Base-by-base conservation (phyloP, 108 stramenopile species). In the Nitzschia putrida region DNA sequence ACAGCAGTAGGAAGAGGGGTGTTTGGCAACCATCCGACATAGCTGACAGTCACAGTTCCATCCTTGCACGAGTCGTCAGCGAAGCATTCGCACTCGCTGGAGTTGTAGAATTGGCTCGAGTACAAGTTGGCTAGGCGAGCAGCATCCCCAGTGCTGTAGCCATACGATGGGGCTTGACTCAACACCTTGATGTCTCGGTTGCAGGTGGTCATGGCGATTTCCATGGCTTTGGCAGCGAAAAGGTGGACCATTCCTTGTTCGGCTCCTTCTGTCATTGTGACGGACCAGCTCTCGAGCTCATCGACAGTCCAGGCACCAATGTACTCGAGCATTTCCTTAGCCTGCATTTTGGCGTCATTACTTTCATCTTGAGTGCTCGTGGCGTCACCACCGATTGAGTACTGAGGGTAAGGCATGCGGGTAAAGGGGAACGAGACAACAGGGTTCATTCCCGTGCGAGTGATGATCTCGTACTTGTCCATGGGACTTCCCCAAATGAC, bases 401-500 rank as follows among this genome's bases (percentile, higher is more conserved):
- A 67, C 0, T 16, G n/a, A 14, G 76, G 70, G 29, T 77, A 77
- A 26, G 76, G 71, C 16, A 53, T 57, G n/a, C 66, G 65, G 38
- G 12, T 53, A 40, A 72, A 52, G 0, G 76, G 76, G 41, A 77
- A 72, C 14, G 26, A 41, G 13, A 72, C 50, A 26, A 49, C 44
- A 26, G 76, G 76, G 55, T 43, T 71, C 21, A 72, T 10, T 22
- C 76, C 76, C 14, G 76, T 77, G 11, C 70, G 69, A 22, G 24
- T 16, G 42, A 38, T 43, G 39, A 77, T 53, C 37, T 71, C 70
- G 16, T 68, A 57, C 47, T 71, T 77, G 64, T 77, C 76, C 52
- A 77, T 37, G 6, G 76, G 76, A 59, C 68, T 47, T 29, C 76
- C 76, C 69, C 76, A 71, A 0, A 72, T 11, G 43, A 71, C 68